Base-by-base conservation (phyloP, 352 stramenopile genomes). In the Blastocystis sp. region DNA sequence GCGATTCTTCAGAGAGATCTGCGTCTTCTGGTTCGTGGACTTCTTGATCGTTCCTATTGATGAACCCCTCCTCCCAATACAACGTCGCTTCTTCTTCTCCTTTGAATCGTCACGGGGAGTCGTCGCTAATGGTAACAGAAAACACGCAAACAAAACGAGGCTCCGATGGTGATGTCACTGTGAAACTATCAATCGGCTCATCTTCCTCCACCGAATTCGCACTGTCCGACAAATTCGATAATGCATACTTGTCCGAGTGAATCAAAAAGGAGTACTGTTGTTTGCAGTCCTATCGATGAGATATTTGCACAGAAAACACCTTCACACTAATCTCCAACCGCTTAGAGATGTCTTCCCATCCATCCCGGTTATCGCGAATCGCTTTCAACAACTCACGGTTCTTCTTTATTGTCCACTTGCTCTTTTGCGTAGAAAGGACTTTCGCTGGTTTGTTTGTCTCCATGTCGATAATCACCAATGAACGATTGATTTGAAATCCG, bases 81-180 rank as follows among this genome's bases (percentile, higher is more conserved):
- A 36, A 78, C 67, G 67, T 18, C 46, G 44, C 48, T 61, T 78
- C 14, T 61, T 49, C 49, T 78, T 78, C 44, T 78, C 67, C 29
- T 78, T 44, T n/a, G 4, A 16, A 14, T 78, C 67, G 11, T 29
- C 24, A n/a, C 40, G 27, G 16, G 24, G 24, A n/a, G 9, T 24
- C 38, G 44, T 73, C 24, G 18, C 63, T 53, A 57, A 14, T 59
- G 4, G 16, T 78, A 3, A 57, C 0, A 34, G 32, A 59, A 24
- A 7, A 63, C 4, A 34, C 44, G 11, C 24, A 18, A 61, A 2
- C 32, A n/a, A 21, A 9, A 11, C 42, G 14, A 7, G 24, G 9
- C 0, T n/a, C n/a, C n/a, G n/a, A n/a, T n/a, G n/a, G n/a, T n/a
- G n/a, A n/a, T n/a, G 36, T 40, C 29, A 24, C 34, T 21, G 18